Percentiles rank a stretch among this genome's conserved stretches.
Conservation (phyloP, 805 yeast genomes). For the Blastobotrys robertii region DNA sequence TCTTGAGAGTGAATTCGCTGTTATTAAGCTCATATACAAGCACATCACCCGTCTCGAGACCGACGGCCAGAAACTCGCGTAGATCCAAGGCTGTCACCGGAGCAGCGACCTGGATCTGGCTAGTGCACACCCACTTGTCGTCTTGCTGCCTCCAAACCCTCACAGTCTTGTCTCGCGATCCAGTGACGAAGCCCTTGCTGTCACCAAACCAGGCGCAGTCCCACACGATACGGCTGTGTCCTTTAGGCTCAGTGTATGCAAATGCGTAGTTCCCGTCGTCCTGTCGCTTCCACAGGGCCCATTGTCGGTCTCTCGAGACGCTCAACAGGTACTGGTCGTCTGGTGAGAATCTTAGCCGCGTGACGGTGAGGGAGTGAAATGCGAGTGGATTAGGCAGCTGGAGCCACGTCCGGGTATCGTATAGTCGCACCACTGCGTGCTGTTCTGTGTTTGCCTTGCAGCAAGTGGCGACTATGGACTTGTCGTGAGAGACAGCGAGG, state of each 20-base stretch:
- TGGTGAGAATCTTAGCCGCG: slow-evolving; percentile 68
- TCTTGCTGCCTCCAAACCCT: slow-evolving; percentile 54
- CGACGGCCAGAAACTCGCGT: slow-evolving; percentile 43
- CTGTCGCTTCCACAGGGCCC: slow-evolving; percentile 58
- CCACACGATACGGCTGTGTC: slow-evolving; percentile 91
- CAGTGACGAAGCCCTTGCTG: slow-evolving; percentile 53
- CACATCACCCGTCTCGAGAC: slow-evolving; percentile 61
- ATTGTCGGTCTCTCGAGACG: slow-evolving; percentile 84
- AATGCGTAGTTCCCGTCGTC: slow-evolving; percentile 29
- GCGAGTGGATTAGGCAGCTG: slow-evolving; percentile 48
- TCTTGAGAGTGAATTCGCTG: not conserved
- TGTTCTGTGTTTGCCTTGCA: slow-evolving; percentile 76
- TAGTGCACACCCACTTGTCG: slow-evolving; percentile 28
- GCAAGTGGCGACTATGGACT: slow-evolving; percentile 69
- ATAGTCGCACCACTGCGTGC: slow-evolving; percentile 80
- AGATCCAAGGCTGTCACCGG: slow-evolving; percentile 64
- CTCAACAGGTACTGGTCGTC: slow-evolving; percentile 55
- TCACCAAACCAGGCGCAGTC: slow-evolving; percentile 80
- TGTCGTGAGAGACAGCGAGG: slow-evolving; percentile 59
- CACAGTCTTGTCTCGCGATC: slow-evolving; percentile 73
- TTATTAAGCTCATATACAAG: slow-evolving; percentile 26
- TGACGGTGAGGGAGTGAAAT: slow-evolving; percentile 78
- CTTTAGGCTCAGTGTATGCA: slow-evolving; percentile 43
- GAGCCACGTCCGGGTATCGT: slow-evolving; percentile 50
- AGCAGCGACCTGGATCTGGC: slow-evolving; percentile 36